A percentile compares a stretch with the other conserved stretches of the same genome.
These are phyloP conservation scores for Nicotiana obtusifolia DNA, from an alignment of 257 asterid genomes.

Conservation along the genomic window DNA sequence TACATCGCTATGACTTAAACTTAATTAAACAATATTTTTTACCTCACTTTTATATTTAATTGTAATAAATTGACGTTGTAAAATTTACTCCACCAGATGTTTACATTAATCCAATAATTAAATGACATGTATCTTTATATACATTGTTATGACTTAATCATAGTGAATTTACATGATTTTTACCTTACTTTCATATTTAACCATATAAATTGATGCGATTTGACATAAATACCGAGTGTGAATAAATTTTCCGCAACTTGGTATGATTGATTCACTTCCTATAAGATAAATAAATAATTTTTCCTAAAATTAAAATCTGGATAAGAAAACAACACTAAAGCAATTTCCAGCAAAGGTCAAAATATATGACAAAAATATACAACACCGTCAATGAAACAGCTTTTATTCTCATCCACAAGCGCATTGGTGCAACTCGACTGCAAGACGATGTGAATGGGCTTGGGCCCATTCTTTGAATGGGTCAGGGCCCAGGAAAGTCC, in stretches of 20 bases:
- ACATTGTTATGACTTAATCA: not conserved
- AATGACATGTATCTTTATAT: not conserved
- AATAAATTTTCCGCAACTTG: not conserved
- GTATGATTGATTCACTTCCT: not conserved
- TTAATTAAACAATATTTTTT: no score
- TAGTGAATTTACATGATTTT: not conserved
- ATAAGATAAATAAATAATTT: no score
- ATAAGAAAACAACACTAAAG: no score
- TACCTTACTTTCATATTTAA: not conserved
- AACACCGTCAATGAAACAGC: not conserved
- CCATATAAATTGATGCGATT: not conserved
- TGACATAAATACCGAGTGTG: not conserved
- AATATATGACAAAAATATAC: not conserved
- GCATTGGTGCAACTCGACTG: fast-evolving
- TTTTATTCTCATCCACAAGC: not conserved
- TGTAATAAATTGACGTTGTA: no score
- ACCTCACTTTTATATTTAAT: not conserved
- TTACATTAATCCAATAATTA: not conserved
- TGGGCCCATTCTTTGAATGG: not conserved
- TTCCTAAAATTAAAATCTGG: not conserved
- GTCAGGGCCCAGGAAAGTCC: constrained; percentile 4
- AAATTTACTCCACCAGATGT: not conserved
- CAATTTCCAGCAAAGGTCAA: no score
- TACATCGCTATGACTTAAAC: no score
- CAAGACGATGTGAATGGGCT: not conserved